Evolutionary conservation across 139 green algal species (phyloP).

Genomic region (Tetradesmus obliquus): DNA sequence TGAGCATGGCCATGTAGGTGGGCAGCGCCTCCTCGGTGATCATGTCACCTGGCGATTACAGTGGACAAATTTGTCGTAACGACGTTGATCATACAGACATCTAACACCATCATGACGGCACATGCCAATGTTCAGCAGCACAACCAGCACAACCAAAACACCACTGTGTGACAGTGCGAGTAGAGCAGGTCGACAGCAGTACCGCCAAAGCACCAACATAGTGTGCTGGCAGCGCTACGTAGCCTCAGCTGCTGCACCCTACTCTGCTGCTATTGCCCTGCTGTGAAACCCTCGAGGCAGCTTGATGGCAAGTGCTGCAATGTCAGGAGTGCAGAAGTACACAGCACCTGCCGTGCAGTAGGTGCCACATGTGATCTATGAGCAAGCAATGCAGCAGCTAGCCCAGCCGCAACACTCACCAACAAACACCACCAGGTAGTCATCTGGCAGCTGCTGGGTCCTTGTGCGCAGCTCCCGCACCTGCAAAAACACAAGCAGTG

Average conservation of each 20-base stretch:
- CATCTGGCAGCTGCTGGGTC: conserved; percentile 87
- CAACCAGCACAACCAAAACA: background rate
- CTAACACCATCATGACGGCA: background rate
- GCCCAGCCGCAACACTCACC: conserved; percentile 58
- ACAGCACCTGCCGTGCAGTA: too few species aligned
- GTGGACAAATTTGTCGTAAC: conserved; percentile 40
- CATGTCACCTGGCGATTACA: conserved; percentile 77
- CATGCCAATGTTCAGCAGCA: background rate
- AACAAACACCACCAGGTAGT: conserved; percentile 95
- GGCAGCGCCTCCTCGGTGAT: conserved; percentile 99
- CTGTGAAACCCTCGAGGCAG: too few species aligned
- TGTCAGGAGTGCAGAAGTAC: too few species aligned
- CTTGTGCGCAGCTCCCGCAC: conserved; percentile 89
- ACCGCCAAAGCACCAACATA: too few species aligned
- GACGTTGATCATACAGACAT: background rate
- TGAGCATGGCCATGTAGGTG: conserved; percentile 99
- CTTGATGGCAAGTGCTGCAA: too few species aligned
- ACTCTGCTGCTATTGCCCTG: too few species aligned
- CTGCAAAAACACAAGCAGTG: conserved; percentile 51
- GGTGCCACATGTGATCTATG: too few species aligned
- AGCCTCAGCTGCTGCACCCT: too few species aligned
- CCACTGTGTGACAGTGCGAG: too few species aligned
- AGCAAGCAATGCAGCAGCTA: too few species aligned
- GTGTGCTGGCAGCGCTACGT: too few species aligned
- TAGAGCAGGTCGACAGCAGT: too few species aligned